phyloP scores from a whole-genome alignment of 371 early-diverging fungal genomes.

The Mucor saturninus region DNA sequence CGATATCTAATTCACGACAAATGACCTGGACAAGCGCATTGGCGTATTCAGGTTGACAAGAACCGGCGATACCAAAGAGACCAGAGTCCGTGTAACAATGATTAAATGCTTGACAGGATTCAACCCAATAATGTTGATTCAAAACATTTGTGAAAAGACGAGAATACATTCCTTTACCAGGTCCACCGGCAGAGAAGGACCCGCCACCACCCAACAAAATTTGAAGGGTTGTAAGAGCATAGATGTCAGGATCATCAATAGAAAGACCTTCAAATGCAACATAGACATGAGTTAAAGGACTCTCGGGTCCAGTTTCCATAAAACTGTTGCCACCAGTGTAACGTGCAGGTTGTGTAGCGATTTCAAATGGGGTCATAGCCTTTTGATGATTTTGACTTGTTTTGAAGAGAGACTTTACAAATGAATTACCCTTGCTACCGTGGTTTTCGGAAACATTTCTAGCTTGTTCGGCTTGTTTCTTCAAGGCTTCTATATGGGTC shows the following conservation, averaged over 20 bases:
- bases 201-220: conserved; percentile 95
- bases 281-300: conserved; percentile 83
- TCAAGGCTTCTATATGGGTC: conserved; percentile 40
- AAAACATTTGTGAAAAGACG: conserved; percentile 93
- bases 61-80: conserved; percentile 92
- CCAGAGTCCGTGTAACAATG: conserved; percentile 91
- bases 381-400: conserved; percentile 4
- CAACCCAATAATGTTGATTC: conserved; percentile 93
- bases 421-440: conserved; percentile 15
- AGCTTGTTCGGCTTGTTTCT: conserved; percentile 31
- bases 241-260: conserved; percentile 86
- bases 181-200: conserved; percentile 97
- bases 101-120: conserved; percentile 90
- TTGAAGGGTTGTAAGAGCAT: conserved; percentile 89
- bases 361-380: conserved; percentile 27
- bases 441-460: not conserved
- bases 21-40: conserved; percentile 79
- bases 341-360: conserved; percentile 56
- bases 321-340: conserved; percentile 88
- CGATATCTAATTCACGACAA: conserved; percentile 78
- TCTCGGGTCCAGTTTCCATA: conserved; percentile 68
- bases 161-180: conserved; percentile 99
- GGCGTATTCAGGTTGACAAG: conserved; percentile 76
- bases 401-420: conserved; percentile 37
- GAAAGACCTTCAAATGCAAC: conserved; percentile 88